Evolutionary conservation across 192 early-diverging fungal genomes (phyloP), one percentile per base, ranked within the genome.

Genomic region (Backusella circina): DNA sequence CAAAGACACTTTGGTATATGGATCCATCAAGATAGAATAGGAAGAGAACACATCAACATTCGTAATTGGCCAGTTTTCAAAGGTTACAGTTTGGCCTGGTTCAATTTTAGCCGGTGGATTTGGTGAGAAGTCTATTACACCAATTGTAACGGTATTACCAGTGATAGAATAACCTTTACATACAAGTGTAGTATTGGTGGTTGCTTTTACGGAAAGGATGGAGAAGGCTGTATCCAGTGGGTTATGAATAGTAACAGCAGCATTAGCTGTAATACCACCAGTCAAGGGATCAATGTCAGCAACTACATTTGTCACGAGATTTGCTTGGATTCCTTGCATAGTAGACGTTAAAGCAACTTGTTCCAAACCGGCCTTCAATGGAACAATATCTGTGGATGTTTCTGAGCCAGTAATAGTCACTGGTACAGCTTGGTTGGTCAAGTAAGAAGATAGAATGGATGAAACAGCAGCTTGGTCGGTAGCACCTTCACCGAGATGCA

Each of bases 301-400:
- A 78, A 16, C 16, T 30, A 70, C 18, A 23, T 35, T 18, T 7
- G 38, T 61, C 28, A 89, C 82, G 12, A 84, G 65, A 66, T 80
- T 79, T 2, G 80, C 77, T 18, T 83, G 66, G 18, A 89, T 77
- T 74, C 88, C 88, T n/a, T 75, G 79, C 37, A 89, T 84, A 5
- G 69, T 31, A 1, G 86, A 74, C 0, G 69, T 33, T 41, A 86
- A 51, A 15, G 81, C 38, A 26, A 89, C 76, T 18, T 80, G 67
- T n/a, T 70, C 67, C 16, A 89, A 76, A 33, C 78, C 86, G n/a
- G 76, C 71, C 67, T 83, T 67, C 54, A 88, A 72, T 26, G 85
- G 80, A 12, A 50, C 81, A 37, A 89, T 76, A 5, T n/a, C 26
- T 7, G 82, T 83, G 26, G 86, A 86, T 7, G 72, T 47, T 16